Evolutionary conservation across 2,329 filamentous ascomycete genomes (phyloP).

Genomic region (Cladosporium sp.): DNA sequence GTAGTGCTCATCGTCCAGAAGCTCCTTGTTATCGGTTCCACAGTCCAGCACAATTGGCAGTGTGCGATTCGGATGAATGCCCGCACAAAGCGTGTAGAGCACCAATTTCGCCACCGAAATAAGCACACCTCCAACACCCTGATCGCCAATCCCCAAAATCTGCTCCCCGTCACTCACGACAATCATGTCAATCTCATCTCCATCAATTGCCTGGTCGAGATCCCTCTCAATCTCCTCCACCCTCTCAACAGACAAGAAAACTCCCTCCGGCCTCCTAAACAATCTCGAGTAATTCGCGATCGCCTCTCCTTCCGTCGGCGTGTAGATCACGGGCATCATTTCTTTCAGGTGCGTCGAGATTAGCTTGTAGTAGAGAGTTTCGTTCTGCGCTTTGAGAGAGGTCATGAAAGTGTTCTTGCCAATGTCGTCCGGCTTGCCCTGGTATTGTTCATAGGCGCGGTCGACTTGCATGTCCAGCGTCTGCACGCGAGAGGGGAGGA

Average conservation of each 20-base stretch:
- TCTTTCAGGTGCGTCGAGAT: slow-evolving; percentile 75
- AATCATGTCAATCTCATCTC: slow-evolving; percentile 81
- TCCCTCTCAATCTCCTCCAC: slow-evolving; percentile 61
- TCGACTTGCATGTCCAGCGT: slow-evolving; percentile 71
- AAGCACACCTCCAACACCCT: slow-evolving; percentile 78
- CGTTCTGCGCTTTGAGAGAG: slow-evolving; percentile 79
- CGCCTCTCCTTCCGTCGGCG: slow-evolving; percentile 83
- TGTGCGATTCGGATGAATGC: slow-evolving; percentile 73
- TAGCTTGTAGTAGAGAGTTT: slow-evolving; percentile 75
- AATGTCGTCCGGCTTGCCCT: slow-evolving; percentile 57
- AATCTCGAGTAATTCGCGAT: slow-evolving; percentile 78
- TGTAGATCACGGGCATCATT: slow-evolving; percentile 90
- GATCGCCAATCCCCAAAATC: slow-evolving; percentile 85
- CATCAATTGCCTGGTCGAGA: slow-evolving; percentile 61
- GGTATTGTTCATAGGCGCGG: slow-evolving; percentile 78
- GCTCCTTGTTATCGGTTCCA: slow-evolving; percentile 73
- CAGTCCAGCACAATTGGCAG: slow-evolving; percentile 81
- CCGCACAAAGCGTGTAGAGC: slow-evolving; percentile 80
- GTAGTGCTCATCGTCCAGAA: slow-evolving; percentile 74
- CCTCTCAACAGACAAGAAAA: slow-evolving; percentile 67
- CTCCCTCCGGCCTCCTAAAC: slow-evolving; percentile 75
- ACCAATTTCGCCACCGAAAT: slow-evolving; percentile 82
- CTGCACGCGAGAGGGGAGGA: slow-evolving; percentile 69
- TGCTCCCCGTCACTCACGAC: slow-evolving; percentile 71
- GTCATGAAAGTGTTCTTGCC: slow-evolving; percentile 87